A percentile compares a stretch with the other conserved stretches of the same genome.
Evolutionary conservation across 2,329 filamentous ascomycete species (phyloP).

Genomic region (Fusarium globosum): DNA sequence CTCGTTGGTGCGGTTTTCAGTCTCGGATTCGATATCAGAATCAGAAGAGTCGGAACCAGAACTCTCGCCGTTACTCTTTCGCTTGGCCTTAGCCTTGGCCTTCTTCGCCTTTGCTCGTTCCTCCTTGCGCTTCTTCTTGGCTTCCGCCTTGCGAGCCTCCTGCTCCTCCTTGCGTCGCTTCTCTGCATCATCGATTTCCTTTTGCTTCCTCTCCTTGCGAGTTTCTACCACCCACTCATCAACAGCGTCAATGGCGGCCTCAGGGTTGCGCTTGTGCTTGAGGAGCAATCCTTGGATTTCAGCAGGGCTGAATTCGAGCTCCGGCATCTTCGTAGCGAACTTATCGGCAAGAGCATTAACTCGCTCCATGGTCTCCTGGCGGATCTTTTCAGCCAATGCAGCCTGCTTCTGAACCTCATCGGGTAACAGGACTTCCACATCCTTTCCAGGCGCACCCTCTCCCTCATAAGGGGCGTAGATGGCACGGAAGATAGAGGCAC

Average conservation of each 20-base stretch:
- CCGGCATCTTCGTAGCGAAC: slow-evolving; percentile 64
- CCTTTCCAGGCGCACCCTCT: slow-evolving; percentile 29
- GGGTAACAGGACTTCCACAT: slow-evolving; percentile 22
- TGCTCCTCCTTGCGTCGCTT: slow-evolving; percentile 53
- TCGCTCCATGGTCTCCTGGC: slow-evolving; percentile 51
- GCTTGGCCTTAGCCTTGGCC: slow-evolving; percentile 42
- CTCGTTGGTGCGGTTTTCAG: slow-evolving; percentile 35
- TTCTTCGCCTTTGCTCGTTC: slow-evolving; percentile 42
- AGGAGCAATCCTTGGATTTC: slow-evolving; percentile 70
- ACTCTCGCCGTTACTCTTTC: slow-evolving; percentile 32
- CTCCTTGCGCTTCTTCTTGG: slow-evolving; percentile 45
- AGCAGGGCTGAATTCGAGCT: slow-evolving; percentile 67
- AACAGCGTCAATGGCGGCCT: slow-evolving; percentile 58
- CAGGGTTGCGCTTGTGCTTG: slow-evolving; percentile 64
- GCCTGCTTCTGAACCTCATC: slow-evolving; percentile 47
- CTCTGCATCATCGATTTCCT: slow-evolving; percentile 56
- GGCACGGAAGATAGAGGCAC: slow-evolving; percentile 65
- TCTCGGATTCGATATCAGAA: slow-evolving; percentile 40
- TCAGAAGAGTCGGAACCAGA: slow-evolving; percentile 39
- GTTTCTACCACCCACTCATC: slow-evolving; percentile 63
- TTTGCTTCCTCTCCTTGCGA: slow-evolving; percentile 61
- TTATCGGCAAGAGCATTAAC: slow-evolving; percentile 59
- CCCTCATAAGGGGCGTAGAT: slow-evolving; percentile 66
- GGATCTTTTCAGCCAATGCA: slow-evolving; percentile 46
- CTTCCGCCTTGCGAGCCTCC: slow-evolving; percentile 46